phyloP scores from a whole-genome alignment of 176 grass and related monocot genomes.

The Tillandsia leiboldiana region DNA sequence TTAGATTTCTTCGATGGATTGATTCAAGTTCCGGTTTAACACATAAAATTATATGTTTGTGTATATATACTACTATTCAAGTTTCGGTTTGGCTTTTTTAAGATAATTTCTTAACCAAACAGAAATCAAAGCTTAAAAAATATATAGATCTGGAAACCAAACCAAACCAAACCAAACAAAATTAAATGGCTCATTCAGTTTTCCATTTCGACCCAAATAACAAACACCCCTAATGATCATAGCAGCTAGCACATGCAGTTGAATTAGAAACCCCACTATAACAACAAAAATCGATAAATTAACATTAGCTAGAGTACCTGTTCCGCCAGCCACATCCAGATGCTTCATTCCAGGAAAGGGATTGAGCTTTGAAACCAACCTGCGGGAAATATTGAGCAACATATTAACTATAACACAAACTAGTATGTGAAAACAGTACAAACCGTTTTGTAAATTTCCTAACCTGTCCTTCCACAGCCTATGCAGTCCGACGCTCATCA shows the following conservation, averaged over 20 bases:
- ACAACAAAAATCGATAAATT: neutral
- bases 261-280: neutral
- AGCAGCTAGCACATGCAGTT: neutral
- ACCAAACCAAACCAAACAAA: no score
- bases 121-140: no score
- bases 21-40: no score
- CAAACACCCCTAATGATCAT: no score
- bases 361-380: slow-evolving; percentile 65
- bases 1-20: no score
- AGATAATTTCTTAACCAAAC: no score
- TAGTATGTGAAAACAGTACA: neutral
- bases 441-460: neutral
- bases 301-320: slow-evolving; percentile 33
- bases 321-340: slow-evolving; percentile 89
- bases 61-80: no score
- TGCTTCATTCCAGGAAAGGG: slow-evolving; percentile 96
- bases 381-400: slow-evolving; percentile 13
- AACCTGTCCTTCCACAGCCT: slow-evolving; percentile 91
- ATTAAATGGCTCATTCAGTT: no score
- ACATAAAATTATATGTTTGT: no score
- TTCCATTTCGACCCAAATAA: no score
- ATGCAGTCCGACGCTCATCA: slow-evolving; percentile 81
- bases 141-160: no score
- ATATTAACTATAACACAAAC: slow-evolving; percentile 3
- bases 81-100: no score